Conservation (phyloP, 1,284 basidiomycete genomes). For the Tilletia setariae region DNA sequence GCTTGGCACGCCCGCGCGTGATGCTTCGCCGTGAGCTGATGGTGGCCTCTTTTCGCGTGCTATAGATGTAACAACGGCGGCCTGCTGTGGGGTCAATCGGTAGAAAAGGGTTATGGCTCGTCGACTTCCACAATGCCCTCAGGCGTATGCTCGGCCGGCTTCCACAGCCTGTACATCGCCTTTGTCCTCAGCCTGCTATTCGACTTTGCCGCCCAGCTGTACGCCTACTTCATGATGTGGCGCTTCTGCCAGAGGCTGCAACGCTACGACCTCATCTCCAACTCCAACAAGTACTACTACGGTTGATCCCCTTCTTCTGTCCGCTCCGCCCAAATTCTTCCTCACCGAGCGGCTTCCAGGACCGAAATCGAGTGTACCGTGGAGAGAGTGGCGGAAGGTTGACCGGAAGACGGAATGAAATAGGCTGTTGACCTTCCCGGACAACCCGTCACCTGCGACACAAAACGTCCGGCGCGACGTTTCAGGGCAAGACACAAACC, state of each 20-base stretch:
- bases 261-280: conserved; percentile 40
- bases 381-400: no score
- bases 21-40: not conserved
- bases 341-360: no score
- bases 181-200: conserved; percentile 67
- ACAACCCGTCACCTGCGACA: no score
- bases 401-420: no score
- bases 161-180: conserved; percentile 65
- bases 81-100: conserved; percentile 65
- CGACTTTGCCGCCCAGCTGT: conserved; percentile 70
- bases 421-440: no score
- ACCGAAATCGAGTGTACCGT: no score
- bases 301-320: no score
- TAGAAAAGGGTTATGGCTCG: conserved; percentile 55
- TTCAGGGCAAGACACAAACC: no score
- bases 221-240: conserved; percentile 48
- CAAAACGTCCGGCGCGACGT: no score
- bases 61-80: conserved; percentile 63
- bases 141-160: conserved; percentile 66
- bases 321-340: no score
- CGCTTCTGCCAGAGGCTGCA: conserved; percentile 48
- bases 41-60: not conserved
- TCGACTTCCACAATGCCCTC: conserved; percentile 59
- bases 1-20: no score
- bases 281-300: conserved; percentile 33